Percentiles rank a stretch among this genome's conserved stretches.
These are phyloP conservation scores for Penicillium psychrosexuale DNA, from an alignment of 2,329 filamentous ascomycete species.

Conservation along the genomic window DNA sequence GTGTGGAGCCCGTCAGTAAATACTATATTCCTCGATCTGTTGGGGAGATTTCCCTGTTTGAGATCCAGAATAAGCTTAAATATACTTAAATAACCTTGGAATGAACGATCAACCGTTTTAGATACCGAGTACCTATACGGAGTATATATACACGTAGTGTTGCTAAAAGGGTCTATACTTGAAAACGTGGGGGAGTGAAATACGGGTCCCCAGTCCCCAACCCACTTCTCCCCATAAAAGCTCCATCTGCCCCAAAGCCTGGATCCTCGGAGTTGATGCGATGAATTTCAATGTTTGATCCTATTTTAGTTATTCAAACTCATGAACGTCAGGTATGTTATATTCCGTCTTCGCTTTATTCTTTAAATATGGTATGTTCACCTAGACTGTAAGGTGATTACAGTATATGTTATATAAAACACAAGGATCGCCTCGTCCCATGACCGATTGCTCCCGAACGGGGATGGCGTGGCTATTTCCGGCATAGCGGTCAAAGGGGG, in stretches of 20 bases:
- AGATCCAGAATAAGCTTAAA: background rate
- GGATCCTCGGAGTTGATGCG: conserved; percentile 4
- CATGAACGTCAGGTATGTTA: too few relatives aligned
- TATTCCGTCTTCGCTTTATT: background rate
- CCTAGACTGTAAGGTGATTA: background rate
- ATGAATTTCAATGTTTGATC: background rate
- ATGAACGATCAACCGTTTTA: background rate
- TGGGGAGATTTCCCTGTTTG: background rate
- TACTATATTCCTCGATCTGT: background rate
- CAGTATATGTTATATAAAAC: background rate
- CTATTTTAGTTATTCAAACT: background rate
- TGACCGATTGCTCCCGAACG: conserved; percentile 16
- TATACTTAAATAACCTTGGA: background rate
- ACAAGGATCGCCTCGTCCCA: conserved; percentile 15
- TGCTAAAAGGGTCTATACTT: background rate
- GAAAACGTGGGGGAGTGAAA: conserved; percentile 5
- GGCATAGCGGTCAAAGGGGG: conserved; percentile 13
- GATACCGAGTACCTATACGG: background rate
- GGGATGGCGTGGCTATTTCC: conserved; percentile 8
- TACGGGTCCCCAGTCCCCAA: background rate
- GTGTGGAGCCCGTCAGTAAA: background rate
- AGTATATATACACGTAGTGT: background rate
- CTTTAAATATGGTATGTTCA: background rate
- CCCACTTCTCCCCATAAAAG: conserved; percentile 3
- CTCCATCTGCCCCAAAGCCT: conserved; percentile 5